A percentile compares a stretch with the other conserved stretches of the same genome.
Conservation (phyloP, 1,284 basidiomycete genomes). For the Naganishia sp. region DNA sequence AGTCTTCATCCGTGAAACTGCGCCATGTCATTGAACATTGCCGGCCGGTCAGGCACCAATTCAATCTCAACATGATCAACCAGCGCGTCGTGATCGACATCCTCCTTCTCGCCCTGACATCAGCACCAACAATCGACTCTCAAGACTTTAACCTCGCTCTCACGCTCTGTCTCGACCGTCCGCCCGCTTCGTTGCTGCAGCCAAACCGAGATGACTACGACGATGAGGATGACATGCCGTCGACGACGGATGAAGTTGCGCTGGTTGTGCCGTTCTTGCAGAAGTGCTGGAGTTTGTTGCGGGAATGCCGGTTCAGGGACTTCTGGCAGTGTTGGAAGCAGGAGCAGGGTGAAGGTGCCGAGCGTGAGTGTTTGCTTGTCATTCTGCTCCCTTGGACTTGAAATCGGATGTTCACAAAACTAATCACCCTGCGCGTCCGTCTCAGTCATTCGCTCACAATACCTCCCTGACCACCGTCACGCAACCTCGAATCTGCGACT, state of each 20-base stretch:
- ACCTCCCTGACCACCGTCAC: slow-evolving; percentile 46
- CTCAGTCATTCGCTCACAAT: slow-evolving; percentile 46
- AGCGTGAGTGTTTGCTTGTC: slow-evolving; percentile 18
- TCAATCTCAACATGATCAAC: slow-evolving; percentile 91
- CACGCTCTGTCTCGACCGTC: slow-evolving; percentile 78
- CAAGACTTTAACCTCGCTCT: slow-evolving; percentile 89
- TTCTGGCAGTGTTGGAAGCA: slow-evolving; percentile 34
- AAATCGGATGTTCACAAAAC: too few species aligned
- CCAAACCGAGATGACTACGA: slow-evolving; percentile 32
- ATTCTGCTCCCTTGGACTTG: not conserved
- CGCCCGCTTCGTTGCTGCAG: slow-evolving; percentile 31
- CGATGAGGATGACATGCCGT: slow-evolving; percentile 43
- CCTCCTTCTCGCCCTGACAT: slow-evolving; percentile 84
- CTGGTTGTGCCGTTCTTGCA: slow-evolving; percentile 28
- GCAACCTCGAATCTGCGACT: slow-evolving; percentile 43
- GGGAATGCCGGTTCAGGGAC: slow-evolving; percentile 33
- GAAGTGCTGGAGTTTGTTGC: slow-evolving; percentile 28
- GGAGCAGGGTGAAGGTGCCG: slow-evolving; percentile 30
- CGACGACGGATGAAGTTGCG: slow-evolving; percentile 74
- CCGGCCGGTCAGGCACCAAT: slow-evolving; percentile 74
- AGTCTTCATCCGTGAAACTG: slow-evolving; percentile 42
- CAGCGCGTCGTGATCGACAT: slow-evolving; percentile 91
- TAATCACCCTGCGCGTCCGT: not conserved
- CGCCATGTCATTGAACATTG: not conserved
- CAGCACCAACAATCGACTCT: slow-evolving; percentile 63